A percentile compares a stretch with the other conserved stretches of the same genome.
Conservation (phyloP, 2,329 filamentous ascomycete species). For the Zasmidium angulare region DNA sequence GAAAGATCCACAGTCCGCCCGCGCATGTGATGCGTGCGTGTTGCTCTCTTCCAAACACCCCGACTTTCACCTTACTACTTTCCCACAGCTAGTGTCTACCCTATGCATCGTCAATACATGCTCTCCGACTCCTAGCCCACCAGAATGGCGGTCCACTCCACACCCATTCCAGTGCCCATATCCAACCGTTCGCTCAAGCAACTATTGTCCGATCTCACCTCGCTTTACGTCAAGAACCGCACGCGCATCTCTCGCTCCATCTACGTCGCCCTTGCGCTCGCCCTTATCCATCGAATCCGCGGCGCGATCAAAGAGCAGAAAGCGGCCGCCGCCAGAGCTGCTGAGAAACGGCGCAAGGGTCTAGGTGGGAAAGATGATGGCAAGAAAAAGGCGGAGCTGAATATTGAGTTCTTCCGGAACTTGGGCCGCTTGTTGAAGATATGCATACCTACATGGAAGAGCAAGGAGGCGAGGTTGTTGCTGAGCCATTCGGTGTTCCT, state of each 20-base stretch:
- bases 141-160: constrained; percentile 23
- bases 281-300: constrained; percentile 82
- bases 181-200: constrained; percentile 34
- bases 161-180: constrained; percentile 18
- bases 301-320: constrained; percentile 93
- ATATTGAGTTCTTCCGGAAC: constrained; percentile 80
- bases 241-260: constrained; percentile 79
- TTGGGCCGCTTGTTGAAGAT: constrained; percentile 77
- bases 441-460: constrained; percentile 85
- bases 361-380: constrained; percentile 38
- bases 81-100: background rate
- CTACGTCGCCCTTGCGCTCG: constrained; percentile 78
- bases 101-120: background rate
- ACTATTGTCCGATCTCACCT: constrained; percentile 54
- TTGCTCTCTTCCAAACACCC: no score
- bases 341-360: constrained; percentile 51
- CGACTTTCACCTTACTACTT: background rate
- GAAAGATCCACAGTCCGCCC: no score
- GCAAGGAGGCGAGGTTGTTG: constrained; percentile 81
- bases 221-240: constrained; percentile 75
- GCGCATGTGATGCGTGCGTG: no score
- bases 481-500: constrained; percentile 92
- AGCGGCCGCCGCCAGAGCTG: constrained; percentile 70
- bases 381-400: constrained; percentile 77
- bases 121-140: background rate